Conservation (phyloP, 2,329 filamentous ascomycete genomes). For the Scytalidium sp. region DNA sequence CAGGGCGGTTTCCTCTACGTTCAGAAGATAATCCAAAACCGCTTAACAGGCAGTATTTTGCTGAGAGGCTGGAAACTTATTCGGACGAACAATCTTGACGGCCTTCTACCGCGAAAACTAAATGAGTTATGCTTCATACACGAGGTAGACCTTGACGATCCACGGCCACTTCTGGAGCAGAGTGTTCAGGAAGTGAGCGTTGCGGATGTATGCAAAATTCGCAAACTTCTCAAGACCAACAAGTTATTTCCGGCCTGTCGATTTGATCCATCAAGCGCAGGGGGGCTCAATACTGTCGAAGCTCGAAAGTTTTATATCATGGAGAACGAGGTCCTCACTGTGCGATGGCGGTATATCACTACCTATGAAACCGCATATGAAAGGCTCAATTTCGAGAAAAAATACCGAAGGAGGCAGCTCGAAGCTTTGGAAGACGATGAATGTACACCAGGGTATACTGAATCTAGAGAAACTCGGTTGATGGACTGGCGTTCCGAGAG, state of each 20-base stretch:
- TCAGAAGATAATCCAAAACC: conserved; percentile 28
- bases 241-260: not conserved
- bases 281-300: not conserved
- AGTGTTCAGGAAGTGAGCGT: conserved; percentile 38
- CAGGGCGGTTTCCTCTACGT: conserved; percentile 36
- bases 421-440: conserved; percentile 6
- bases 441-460: conserved; percentile 4
- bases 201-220: conserved; percentile 22
- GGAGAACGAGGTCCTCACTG: conserved; percentile 6
- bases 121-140: conserved; percentile 44
- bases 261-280: not conserved
- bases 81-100: conserved; percentile 28
- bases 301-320: not conserved
- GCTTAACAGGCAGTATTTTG: conserved; percentile 18
- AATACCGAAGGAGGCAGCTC: not conserved
- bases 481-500: conserved; percentile 10
- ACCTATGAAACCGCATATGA: conserved; percentile 1
- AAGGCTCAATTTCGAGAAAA: not conserved
- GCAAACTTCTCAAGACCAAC: not conserved
- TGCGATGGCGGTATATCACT: conserved; percentile 4
- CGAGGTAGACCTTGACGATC: conserved; percentile 31
- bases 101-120: conserved; percentile 30
- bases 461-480: not conserved
- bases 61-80: conserved; percentile 40
- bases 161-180: conserved; percentile 25